A percentile compares a stretch with the other conserved stretches of the same genome.
phyloP scores from a whole-genome alignment of 805 yeast species.

The Nakazawaea peltata region DNA sequence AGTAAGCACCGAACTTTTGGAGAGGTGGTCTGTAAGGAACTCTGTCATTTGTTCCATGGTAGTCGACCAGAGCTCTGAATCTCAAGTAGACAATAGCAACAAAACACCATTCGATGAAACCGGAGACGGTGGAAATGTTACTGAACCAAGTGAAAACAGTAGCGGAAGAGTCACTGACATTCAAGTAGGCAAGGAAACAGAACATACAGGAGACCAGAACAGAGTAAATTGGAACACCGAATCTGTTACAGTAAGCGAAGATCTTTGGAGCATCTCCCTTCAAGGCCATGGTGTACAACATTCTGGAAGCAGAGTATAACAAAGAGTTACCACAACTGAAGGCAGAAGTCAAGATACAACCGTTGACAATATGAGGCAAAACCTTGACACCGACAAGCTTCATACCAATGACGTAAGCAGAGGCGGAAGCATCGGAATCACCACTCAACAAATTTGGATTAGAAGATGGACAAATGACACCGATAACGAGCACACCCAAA shows the following conservation, averaged over 20 bases:
- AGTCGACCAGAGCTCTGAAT: slow-evolving; percentile 37
- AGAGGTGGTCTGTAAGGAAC: slow-evolving; percentile 47
- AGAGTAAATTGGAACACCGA: slow-evolving; percentile 56
- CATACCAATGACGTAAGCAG: slow-evolving; percentile 66
- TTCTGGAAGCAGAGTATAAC: slow-evolving; percentile 42
- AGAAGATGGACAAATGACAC: slow-evolving; percentile 48
- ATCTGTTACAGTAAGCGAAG: slow-evolving; percentile 45
- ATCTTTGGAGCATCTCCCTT: slow-evolving; percentile 53
- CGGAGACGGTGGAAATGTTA: slow-evolving; percentile 54
- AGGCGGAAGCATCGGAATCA: slow-evolving; percentile 46
- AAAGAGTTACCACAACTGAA: slow-evolving; percentile 55
- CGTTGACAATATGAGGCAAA: slow-evolving; percentile 55
- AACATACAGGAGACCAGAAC: slow-evolving; percentile 30
- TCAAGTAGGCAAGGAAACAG: slow-evolving; percentile 44
- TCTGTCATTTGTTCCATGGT: slow-evolving; percentile 36
- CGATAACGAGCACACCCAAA: slow-evolving; percentile 39
- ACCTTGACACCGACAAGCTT: slow-evolving; percentile 39
- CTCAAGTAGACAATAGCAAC: slow-evolving; percentile 51
- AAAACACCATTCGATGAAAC: slow-evolving; percentile 54
- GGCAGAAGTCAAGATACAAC: slow-evolving; percentile 46
- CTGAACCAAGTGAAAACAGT: slow-evolving; percentile 58
- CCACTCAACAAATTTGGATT: slow-evolving; percentile 13
- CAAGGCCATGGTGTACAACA: slow-evolving; percentile 51
- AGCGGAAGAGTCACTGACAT: slow-evolving; percentile 49
- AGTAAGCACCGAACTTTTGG: slow-evolving; percentile 53